phyloP scores from a whole-genome alignment of 352 stramenopile species.

The Phytophthora meadii region DNA sequence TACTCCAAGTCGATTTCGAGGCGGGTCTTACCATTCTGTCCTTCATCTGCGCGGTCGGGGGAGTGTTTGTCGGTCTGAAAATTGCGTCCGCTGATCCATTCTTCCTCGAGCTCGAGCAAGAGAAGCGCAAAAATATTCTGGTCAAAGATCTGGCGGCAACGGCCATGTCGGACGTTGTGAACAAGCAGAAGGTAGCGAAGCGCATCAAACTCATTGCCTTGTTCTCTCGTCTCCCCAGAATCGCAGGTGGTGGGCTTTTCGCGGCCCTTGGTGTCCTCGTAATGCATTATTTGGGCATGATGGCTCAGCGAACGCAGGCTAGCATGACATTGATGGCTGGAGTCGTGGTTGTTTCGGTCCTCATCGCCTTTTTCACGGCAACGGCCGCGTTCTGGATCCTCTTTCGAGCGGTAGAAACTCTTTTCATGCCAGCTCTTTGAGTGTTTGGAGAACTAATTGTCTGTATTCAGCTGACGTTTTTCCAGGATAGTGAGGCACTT shows the following conservation, averaged over 20 bases:
- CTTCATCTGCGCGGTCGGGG: slow-evolving; percentile 57
- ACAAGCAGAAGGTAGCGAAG: slow-evolving; percentile 49
- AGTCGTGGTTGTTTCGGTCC: slow-evolving; percentile 52
- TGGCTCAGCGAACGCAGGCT: slow-evolving; percentile 57
- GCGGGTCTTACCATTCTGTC: slow-evolving; percentile 60
- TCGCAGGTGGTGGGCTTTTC: slow-evolving; percentile 55
- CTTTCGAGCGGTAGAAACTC: slow-evolving; percentile 52
- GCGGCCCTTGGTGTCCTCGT: slow-evolving; percentile 67
- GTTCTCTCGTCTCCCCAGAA: slow-evolving; percentile 64
- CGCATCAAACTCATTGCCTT: slow-evolving; percentile 68
- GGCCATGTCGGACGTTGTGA: slow-evolving; percentile 53
- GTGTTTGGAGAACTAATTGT: too few relatives aligned
- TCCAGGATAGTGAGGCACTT: slow-evolving; percentile 56
- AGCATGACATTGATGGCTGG: slow-evolving; percentile 49
- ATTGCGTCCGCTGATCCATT: slow-evolving; percentile 68
- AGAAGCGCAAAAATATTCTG: slow-evolving; percentile 56
- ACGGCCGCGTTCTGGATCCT: slow-evolving; percentile 77
- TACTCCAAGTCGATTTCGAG: slow-evolving; percentile 61
- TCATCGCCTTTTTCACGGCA: slow-evolving; percentile 64
- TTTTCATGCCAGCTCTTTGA: too few relatives aligned
- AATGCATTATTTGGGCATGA: slow-evolving; percentile 84
- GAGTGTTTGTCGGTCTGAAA: slow-evolving; percentile 62
- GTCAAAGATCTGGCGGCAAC: slow-evolving; percentile 52
- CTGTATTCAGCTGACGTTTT: slow-evolving; percentile 61
- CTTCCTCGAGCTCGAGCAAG: slow-evolving; percentile 66